A percentile compares a stretch with the other conserved stretches of the same genome.
phyloP scores from a whole-genome alignment of 768 basidiomycete genomes.

The Ramaria rubella region DNA sequence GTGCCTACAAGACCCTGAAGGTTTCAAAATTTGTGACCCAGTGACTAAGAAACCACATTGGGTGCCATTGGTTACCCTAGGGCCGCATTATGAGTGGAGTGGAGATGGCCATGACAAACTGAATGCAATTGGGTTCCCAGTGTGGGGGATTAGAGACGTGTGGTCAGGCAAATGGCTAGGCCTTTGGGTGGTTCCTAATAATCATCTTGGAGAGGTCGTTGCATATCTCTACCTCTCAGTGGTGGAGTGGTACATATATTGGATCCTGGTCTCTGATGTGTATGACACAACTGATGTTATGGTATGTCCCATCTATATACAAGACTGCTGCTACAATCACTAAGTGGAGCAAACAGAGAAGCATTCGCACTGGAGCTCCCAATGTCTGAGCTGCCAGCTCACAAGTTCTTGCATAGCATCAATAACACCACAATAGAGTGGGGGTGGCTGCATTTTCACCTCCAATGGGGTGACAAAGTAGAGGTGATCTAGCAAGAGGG shows the following conservation, averaged over 20 bases:
- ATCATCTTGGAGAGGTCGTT: slow-evolving; percentile 20
- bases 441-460: slow-evolving; percentile 28
- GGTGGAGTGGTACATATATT: slow-evolving; percentile 20
- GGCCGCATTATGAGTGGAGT: no score
- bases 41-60: slow-evolving; percentile 25
- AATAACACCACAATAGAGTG: slow-evolving; percentile 20
- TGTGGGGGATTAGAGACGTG: slow-evolving; percentile 25
- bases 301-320: slow-evolving; percentile 18
- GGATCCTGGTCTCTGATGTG: neutral
- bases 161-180: slow-evolving; percentile 25
- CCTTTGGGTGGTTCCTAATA: slow-evolving; percentile 29
- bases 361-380: slow-evolving; percentile 23
- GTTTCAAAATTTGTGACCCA: slow-evolving; percentile 8
- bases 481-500: slow-evolving; percentile 21
- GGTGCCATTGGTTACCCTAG: slow-evolving; percentile 32
- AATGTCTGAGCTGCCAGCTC: slow-evolving; percentile 22
- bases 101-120: no score
- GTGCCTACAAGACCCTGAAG: no score
- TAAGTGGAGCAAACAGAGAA: slow-evolving; percentile 15
- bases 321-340: neutral
- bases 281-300: slow-evolving; percentile 8
- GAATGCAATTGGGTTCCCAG: slow-evolving; percentile 29
- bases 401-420: slow-evolving; percentile 25
- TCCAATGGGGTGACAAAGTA: slow-evolving; percentile 29
- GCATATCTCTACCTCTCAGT: slow-evolving; percentile 24